Base-by-base conservation (phyloP, 306 rosid genomes). In the Prunus davidiana region DNA sequence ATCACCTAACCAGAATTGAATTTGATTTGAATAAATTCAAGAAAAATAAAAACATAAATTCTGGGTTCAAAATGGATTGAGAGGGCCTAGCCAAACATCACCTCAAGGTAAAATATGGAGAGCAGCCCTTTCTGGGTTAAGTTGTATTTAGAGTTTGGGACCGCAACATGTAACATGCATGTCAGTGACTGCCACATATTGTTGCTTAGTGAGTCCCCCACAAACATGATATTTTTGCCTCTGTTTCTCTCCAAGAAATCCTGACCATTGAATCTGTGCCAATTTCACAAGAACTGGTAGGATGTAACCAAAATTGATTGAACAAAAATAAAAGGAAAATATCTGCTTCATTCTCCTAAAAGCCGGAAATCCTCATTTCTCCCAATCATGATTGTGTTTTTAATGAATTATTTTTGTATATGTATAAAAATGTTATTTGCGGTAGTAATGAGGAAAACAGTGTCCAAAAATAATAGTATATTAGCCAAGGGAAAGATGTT, bases 181-280 rank as follows among this genome's bases (percentile, higher is more conserved):
- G 86, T 64, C 1, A 90, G 86, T 76, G 97, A 92, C 22, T 90
- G 96, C 96, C 96, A 92, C 89, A 87, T 87, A 74, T 92, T 92
- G 62, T 87, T 82, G 64, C 96, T 90, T 28, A 90, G 75, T n/a
- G 93, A 92, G 49, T 92, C 97, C n/a, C 97, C 97, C 32, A 92
- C 91, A 47, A 92, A 81, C 88, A 87, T 74, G 19, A 92, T 87
- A 60, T 83, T 90, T 75, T 88, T 90, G 38, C 91, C 92, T 78
- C 81, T 84, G 68, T 81, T 47, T 76, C 82, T 90, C 82, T 88
- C 83, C 81, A 92, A 79, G 71, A 92, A 84, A 64, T 83, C 87
- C 73, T 16, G 3, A 20, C 96, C 96, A 32, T 90, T 76, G 68
- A 90, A 88, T 79, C 96, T 92, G 81, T 56, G 41, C 56, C 66